phyloP scores from a whole-genome alignment of 2,329 filamentous ascomycete species.

The Biscogniauxia sp. region DNA sequence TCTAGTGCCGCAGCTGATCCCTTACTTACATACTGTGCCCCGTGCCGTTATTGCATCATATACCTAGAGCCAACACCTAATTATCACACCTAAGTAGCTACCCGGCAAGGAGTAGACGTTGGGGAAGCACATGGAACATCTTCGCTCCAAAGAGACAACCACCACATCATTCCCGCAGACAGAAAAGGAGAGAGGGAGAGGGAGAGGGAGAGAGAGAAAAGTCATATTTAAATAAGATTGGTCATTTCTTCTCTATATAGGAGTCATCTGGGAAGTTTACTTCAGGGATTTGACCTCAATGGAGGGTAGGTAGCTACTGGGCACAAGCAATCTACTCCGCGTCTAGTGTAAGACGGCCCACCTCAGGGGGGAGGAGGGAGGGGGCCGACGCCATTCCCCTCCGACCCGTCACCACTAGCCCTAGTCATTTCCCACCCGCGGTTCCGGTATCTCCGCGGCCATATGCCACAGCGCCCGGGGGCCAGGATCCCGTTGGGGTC shows the following conservation, averaged over 20 bases:
- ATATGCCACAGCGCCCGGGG: constrained; percentile 33
- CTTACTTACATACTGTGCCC: not conserved
- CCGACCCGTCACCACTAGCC: constrained; percentile 29
- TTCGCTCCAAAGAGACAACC: not conserved
- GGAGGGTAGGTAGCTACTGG: not conserved
- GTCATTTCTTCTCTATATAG: not conserved
- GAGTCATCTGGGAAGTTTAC: not conserved
- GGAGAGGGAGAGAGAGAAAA: too few species aligned
- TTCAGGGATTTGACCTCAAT: not conserved
- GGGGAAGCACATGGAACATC: not conserved
- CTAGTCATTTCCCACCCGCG: constrained; percentile 37
- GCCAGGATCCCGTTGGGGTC: constrained; percentile 38
- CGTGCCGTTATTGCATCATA: not conserved
- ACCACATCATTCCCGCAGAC: not conserved
- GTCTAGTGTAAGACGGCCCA: not conserved
- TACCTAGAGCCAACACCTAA: not conserved
- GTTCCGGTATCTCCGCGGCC: constrained; percentile 33
- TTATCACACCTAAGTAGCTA: not conserved
- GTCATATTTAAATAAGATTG: too few species aligned
- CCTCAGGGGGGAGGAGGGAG: not conserved
- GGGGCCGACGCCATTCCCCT: constrained; percentile 30
- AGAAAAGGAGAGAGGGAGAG: not conserved
- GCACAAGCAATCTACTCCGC: not conserved
- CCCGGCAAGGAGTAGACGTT: not conserved
- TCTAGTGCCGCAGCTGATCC: not conserved